Evolutionary conservation across 306 rosid species (phyloP).

Genomic region (Fragaria nilgerrensis): DNA sequence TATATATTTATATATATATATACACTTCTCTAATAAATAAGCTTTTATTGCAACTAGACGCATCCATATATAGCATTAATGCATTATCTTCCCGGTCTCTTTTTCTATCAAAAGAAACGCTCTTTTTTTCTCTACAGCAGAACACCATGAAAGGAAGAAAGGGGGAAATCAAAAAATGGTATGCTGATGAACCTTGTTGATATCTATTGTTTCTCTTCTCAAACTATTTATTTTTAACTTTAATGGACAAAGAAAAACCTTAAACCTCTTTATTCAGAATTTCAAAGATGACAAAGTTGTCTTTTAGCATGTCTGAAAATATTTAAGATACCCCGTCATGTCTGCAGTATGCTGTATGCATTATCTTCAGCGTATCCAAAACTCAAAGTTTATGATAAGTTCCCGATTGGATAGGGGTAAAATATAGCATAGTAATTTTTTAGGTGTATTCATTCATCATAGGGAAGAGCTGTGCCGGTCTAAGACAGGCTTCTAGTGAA

Average conservation of each 20-base stretch:
- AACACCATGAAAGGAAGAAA: not conserved
- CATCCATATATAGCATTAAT: not conserved
- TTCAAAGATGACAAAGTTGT: not conserved
- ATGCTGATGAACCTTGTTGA: not conserved
- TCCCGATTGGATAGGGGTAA: too few species aligned
- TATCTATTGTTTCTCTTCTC: not conserved
- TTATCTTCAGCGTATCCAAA: not conserved
- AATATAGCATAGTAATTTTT: too few species aligned
- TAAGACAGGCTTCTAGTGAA: not conserved
- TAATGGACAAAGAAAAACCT: not conserved
- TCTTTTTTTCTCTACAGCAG: not conserved
- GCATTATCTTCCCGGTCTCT: not conserved
- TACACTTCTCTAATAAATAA: not conserved
- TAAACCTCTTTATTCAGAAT: too few species aligned
- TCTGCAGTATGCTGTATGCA: not conserved
- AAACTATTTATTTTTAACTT: not conserved
- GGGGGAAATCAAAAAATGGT: not conserved
- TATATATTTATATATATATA: too few species aligned
- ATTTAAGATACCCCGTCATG: not conserved
- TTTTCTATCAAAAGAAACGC: not conserved
- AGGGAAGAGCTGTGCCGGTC: not conserved
- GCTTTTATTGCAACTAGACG: not conserved
- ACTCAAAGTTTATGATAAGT: not conserved
- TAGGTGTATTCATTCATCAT: not conserved
- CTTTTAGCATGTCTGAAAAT: not conserved